Evolutionary conservation across 495 filamentous ascomycete genomes (phyloP).

Genomic region (Aspergillus ellipticus): DNA sequence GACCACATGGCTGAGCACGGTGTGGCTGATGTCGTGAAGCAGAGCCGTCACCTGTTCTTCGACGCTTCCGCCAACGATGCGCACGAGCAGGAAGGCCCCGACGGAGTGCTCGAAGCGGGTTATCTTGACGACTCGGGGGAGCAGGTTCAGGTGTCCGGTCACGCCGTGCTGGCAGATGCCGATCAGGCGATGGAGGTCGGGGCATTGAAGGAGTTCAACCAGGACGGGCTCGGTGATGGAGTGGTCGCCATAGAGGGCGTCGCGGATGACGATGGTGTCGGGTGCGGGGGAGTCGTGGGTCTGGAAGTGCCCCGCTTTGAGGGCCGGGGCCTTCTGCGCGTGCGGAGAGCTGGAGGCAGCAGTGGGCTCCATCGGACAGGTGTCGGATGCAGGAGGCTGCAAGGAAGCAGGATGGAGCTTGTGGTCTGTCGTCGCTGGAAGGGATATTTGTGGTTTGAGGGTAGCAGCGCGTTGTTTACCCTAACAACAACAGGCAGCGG

Average conservation of each 20-base stretch:
- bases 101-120: slow-evolving; percentile 44
- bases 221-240: slow-evolving; percentile 33
- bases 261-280: slow-evolving; percentile 23
- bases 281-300: slow-evolving; percentile 16
- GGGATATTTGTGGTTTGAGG: too few species aligned
- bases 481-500: too few species aligned
- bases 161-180: slow-evolving; percentile 40
- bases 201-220: slow-evolving; percentile 33
- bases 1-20: slow-evolving; percentile 41
- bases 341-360: neutral
- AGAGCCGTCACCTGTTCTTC: slow-evolving; percentile 42
- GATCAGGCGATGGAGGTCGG: slow-evolving; percentile 30
- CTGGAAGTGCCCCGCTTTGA: slow-evolving; percentile 18
- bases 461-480: too few species aligned
- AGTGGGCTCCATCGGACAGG: too few species aligned
- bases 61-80: slow-evolving; percentile 32
- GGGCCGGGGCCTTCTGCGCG: slow-evolving; percentile 14
- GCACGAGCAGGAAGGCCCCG: slow-evolving; percentile 40
- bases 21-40: slow-evolving; percentile 43
- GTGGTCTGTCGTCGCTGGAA: too few species aligned
- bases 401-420: too few species aligned
- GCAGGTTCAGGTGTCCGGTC: slow-evolving; percentile 31
- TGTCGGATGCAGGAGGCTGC: too few species aligned
- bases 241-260: slow-evolving; percentile 35
- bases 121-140: slow-evolving; percentile 21